A percentile compares a stretch with the other conserved stretches of the same genome.
Evolutionary conservation across 768 basidiomycete genomes (phyloP).

Genomic region (Cystoderma amianthinum): DNA sequence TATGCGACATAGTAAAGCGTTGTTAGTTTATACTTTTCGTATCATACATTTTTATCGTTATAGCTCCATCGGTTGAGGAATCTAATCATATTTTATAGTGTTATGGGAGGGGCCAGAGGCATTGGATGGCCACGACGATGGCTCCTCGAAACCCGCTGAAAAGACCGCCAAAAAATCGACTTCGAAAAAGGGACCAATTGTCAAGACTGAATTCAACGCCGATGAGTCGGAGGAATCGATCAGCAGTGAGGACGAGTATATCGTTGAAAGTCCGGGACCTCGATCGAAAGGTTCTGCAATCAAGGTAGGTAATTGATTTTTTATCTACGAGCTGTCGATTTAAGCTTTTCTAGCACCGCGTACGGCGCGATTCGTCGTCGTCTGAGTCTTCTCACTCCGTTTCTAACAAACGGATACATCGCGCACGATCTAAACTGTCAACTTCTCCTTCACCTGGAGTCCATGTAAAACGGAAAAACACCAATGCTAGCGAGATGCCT

Average conservation of each 20-base stretch:
- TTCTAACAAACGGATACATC: too few species aligned
- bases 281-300: constrained; percentile 6
- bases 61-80: background rate
- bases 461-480: constrained; percentile 50
- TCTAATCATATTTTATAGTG: constrained; percentile 34
- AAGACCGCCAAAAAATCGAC: constrained; percentile 22
- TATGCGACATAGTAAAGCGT: constrained; percentile 4
- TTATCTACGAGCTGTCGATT: too few species aligned
- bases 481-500: constrained; percentile 17
- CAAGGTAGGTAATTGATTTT: constrained; percentile 36
- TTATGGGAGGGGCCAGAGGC: constrained; percentile 66
- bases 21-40: constrained; percentile 1
- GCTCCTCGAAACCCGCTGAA: constrained; percentile 17
- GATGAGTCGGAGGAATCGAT: constrained; percentile 39
- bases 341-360: too few species aligned
- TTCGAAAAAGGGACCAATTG: too few species aligned
- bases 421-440: constrained; percentile 12
- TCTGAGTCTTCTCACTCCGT: too few species aligned
- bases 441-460: constrained; percentile 18
- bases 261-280: constrained; percentile 34
- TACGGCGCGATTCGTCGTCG: too few species aligned
- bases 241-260: constrained; percentile 69
- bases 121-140: constrained; percentile 27
- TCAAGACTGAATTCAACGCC: background rate
- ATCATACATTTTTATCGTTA: background rate